Percentiles rank a stretch among this genome's conserved stretches.
Conservation (phyloP, 2,329 filamentous ascomycete genomes). For the Aureobasidium mangrovei region DNA sequence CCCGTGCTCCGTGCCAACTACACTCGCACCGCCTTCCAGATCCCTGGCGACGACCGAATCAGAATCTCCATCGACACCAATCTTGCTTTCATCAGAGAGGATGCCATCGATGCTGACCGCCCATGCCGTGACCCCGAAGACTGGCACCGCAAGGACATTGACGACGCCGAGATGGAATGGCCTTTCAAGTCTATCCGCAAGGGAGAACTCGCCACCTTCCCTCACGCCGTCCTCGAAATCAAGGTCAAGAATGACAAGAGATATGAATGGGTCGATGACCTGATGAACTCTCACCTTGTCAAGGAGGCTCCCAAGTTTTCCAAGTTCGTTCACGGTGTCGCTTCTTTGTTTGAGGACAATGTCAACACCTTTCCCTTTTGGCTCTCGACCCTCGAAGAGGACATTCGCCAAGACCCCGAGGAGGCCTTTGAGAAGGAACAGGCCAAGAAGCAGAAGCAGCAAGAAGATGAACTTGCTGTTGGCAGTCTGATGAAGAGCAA, state of each 20-base stretch:
- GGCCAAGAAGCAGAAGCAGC: slow-evolving; percentile 67
- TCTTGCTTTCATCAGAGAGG: slow-evolving; percentile 73
- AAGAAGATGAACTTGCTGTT: slow-evolving; percentile 80
- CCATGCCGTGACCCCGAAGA: slow-evolving; percentile 80
- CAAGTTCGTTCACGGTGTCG: slow-evolving; percentile 92
- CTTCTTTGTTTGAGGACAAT: slow-evolving; percentile 82
- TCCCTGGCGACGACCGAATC: slow-evolving; percentile 81
- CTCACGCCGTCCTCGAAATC: slow-evolving; percentile 84
- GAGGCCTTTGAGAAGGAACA: slow-evolving; percentile 87
- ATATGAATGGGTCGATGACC: slow-evolving; percentile 78
- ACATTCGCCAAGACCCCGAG: slow-evolving; percentile 89
- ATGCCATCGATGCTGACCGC: slow-evolving; percentile 67
- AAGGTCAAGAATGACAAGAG: slow-evolving; percentile 66
- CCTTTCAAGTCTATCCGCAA: slow-evolving; percentile 82
- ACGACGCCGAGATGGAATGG: slow-evolving; percentile 70
- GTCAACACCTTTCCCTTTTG: slow-evolving; percentile 96
- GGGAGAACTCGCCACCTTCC: slow-evolving; percentile 84
- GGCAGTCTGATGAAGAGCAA: slow-evolving; percentile 62
- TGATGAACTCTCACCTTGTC: slow-evolving; percentile 88
- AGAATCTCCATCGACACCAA: slow-evolving; percentile 90
- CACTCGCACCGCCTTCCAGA: slow-evolving; percentile 90
- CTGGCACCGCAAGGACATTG: slow-evolving; percentile 90
- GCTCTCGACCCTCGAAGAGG: slow-evolving; percentile 82
- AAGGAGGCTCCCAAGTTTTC: slow-evolving; percentile 85
- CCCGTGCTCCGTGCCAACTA: slow-evolving; percentile 89